Evolutionary conservation across 2,329 filamentous ascomycete genomes (phyloP).

Genomic region (Sarocladiaceae sp.): DNA sequence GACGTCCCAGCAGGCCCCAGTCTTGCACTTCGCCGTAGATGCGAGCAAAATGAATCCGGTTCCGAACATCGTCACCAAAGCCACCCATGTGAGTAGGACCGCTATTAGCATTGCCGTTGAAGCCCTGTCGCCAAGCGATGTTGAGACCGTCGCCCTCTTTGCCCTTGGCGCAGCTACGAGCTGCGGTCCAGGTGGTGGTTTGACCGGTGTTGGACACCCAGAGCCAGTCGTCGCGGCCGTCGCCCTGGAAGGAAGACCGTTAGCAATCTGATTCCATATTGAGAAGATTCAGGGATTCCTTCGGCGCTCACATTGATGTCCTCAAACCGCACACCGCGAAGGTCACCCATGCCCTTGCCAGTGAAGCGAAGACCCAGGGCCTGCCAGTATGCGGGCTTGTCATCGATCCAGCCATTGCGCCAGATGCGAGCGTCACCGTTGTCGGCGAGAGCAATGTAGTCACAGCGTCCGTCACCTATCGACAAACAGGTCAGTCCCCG

Average conservation of each 20-base stretch:
- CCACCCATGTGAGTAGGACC: neutral
- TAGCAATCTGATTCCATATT: too few species aligned
- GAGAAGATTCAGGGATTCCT: too few species aligned
- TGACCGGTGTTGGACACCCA: neutral
- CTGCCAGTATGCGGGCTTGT: conserved; percentile 27
- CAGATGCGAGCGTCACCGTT: conserved; percentile 22
- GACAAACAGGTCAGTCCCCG: too few species aligned
- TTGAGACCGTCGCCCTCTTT: neutral
- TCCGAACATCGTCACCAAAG: neutral
- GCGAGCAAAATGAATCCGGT: neutral
- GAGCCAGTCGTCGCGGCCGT: conserved; percentile 7
- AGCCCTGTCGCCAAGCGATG: neutral
- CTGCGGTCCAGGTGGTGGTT: neutral
- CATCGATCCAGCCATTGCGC: conserved; percentile 24
- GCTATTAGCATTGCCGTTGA: conserved; percentile 1
- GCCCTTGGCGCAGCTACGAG: neutral
- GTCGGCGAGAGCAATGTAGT: conserved; percentile 23
- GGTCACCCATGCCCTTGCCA: conserved; percentile 15
- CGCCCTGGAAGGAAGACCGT: too few species aligned
- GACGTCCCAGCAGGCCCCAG: conserved; percentile 4
- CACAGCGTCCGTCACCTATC: conserved; percentile 25
- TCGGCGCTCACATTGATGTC: too few species aligned
- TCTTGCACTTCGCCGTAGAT: neutral
- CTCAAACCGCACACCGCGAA: conserved; percentile 15
- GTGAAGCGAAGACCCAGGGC: conserved; percentile 18